Evolutionary conservation across 1,284 basidiomycete species (phyloP).

Genomic region (Pholiota adiposa): DNA sequence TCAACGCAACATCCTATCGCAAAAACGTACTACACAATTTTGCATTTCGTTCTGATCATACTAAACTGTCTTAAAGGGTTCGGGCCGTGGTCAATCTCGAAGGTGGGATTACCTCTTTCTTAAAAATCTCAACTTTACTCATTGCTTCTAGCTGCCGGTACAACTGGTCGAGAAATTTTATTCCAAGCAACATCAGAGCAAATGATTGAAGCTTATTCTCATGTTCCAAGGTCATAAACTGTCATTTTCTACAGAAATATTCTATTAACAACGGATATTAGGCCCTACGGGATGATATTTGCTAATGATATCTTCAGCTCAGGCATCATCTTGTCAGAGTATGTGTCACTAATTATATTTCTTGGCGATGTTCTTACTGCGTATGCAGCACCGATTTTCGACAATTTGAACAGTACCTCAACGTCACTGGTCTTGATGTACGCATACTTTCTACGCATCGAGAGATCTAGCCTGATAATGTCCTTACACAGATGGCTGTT

Average conservation of each 20-base stretch:
- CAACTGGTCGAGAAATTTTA: slow-evolving; percentile 86
- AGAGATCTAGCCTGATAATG: slow-evolving; percentile 5
- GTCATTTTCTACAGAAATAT: not conserved
- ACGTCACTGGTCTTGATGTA: slow-evolving; percentile 85
- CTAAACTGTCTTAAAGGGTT: slow-evolving; percentile 51
- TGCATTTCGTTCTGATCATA: slow-evolving; percentile 3
- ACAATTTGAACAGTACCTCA: slow-evolving; percentile 92
- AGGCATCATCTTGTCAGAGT: slow-evolving; percentile 92
- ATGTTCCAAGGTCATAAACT: slow-evolving; percentile 68
- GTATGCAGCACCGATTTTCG: slow-evolving; percentile 83
- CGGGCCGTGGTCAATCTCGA: slow-evolving; percentile 93
- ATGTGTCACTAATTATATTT: slow-evolving; percentile 35
- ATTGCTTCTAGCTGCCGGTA: slow-evolving; percentile 76
- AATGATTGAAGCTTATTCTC: slow-evolving; percentile 92
- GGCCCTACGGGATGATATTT: slow-evolving; percentile 89
- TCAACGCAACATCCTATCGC: slow-evolving; percentile 85
- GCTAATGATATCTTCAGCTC: slow-evolving; percentile 96
- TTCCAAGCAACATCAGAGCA: slow-evolving; percentile 96
- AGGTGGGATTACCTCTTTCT: slow-evolving; percentile 43
- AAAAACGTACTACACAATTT: slow-evolving; percentile 50
- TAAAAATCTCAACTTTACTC: not conserved
- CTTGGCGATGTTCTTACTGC: not conserved
- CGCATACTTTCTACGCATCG: slow-evolving; percentile 30
- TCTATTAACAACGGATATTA: slow-evolving; percentile 26
- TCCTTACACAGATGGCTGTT: slow-evolving; percentile 79